These are phyloP conservation scores for Primulina tabacum DNA, from an alignment of 257 asterid species.

Conservation along the genomic window DNA sequence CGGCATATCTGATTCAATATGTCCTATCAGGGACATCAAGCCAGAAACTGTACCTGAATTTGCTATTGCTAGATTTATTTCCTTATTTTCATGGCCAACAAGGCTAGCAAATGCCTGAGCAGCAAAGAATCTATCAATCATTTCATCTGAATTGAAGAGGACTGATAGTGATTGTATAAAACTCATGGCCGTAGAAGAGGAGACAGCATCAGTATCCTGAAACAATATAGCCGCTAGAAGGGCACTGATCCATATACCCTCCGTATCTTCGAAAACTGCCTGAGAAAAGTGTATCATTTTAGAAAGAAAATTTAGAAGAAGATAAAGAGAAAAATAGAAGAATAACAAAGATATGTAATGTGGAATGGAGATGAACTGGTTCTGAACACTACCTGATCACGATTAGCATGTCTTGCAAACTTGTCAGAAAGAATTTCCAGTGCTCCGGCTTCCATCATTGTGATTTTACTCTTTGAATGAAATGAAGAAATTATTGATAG, in stretches of 20 bases:
- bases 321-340: not conserved
- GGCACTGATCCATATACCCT: conserved; percentile 75
- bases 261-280: conserved; percentile 71
- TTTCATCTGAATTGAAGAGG: conserved; percentile 66
- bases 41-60: conserved; percentile 75
- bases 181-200: conserved; percentile 51
- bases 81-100: conserved; percentile 57
- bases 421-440: conserved; percentile 64
- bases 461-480: conserved; percentile 47
- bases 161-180: conserved; percentile 49
- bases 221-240: conserved; percentile 75
- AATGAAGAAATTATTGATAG: conserved; percentile 60
- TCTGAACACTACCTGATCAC: conserved; percentile 44
- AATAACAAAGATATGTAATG: conserved; percentile 5
- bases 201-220: conserved; percentile 56
- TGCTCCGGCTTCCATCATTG: conserved; percentile 75
- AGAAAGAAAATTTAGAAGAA: conserved; percentile 24
- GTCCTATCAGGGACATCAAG: conserved; percentile 61
- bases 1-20: conserved; percentile 59
- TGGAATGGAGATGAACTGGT: conserved; percentile 19
- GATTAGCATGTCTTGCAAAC: conserved; percentile 48
- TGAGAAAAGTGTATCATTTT: conserved; percentile 36
- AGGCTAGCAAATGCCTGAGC: conserved; percentile 89
- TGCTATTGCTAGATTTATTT: conserved; percentile 62
- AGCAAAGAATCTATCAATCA: conserved; percentile 65